These are phyloP conservation scores for Podila epigama DNA, from an alignment of 192 early-diverging fungal genomes.

Conservation along the genomic window DNA sequence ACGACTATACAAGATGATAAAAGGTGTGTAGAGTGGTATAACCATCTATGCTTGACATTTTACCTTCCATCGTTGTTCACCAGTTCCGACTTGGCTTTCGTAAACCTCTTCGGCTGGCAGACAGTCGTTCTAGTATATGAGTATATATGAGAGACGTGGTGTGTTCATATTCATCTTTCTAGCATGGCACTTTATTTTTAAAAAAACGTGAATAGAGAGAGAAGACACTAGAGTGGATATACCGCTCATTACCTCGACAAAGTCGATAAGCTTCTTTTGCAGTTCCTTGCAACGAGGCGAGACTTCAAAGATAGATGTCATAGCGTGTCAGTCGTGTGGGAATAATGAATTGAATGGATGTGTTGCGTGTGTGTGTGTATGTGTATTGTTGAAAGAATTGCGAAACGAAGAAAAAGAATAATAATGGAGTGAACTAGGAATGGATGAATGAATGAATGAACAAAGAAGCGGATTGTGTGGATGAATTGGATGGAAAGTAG, in stretches of 20 bases:
- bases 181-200: no score
- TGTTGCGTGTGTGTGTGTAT: no score
- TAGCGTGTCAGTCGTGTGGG: neutral
- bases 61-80: slow-evolving; percentile 87
- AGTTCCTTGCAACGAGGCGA: slow-evolving; percentile 63
- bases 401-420: no score
- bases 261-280: slow-evolving; percentile 62
- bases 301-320: slow-evolving; percentile 53
- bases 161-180: no score
- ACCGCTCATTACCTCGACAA: slow-evolving; percentile 60
- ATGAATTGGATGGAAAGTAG: no score
- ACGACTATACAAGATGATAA: neutral
- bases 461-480: no score
- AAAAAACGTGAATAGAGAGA: neutral
- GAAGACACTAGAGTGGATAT: neutral
- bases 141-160: neutral
- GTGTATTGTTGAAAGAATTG: no score
- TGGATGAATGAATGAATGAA: slow-evolving; percentile 1
- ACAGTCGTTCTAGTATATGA: slow-evolving; percentile 77
- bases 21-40: no score
- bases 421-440: no score
- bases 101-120: slow-evolving; percentile 90
- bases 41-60: no score
- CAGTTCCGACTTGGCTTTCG: slow-evolving; percentile 73
- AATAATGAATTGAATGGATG: neutral